Evolutionary conservation across 1,139 yeast genomes (phyloP).

Genomic region (Pichia sp.): DNA sequence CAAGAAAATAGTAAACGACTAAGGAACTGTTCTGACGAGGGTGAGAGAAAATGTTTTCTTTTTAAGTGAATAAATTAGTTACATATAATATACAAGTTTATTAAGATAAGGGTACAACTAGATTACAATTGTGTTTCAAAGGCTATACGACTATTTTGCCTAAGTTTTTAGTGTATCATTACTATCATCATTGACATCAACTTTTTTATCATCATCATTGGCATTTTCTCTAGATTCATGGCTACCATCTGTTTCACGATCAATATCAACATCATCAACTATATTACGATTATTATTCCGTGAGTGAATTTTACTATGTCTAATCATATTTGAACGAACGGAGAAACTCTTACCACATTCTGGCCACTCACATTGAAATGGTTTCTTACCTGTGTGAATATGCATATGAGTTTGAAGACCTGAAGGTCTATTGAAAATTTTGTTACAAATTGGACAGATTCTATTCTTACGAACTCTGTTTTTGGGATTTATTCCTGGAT

Average conservation of each 20-base stretch:
- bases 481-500: constrained; percentile 2
- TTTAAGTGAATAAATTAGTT: no score
- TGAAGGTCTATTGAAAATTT: constrained; percentile 74
- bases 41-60: no score
- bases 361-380: constrained; percentile 58
- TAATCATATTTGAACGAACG: constrained; percentile 72
- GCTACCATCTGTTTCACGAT: background rate
- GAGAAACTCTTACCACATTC: constrained; percentile 67
- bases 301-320: constrained; percentile 65
- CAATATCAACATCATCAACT: background rate
- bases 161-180: no score
- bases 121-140: no score
- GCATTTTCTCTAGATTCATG: no score
- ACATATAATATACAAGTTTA: no score
- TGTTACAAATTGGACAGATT: constrained; percentile 62
- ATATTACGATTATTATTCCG: constrained; percentile 14
- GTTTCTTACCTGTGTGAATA: constrained; percentile 84
- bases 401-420: constrained; percentile 74
- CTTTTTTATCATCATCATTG: background rate
- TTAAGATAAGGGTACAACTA: no score
- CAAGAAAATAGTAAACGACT: no score
- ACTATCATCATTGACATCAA: background rate
- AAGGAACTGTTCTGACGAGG: no score
- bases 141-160: no score
- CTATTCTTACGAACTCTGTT: constrained; percentile 23